Conservation (phyloP, 345 rosid genomes). For the Noccaea caerulescens region DNA sequence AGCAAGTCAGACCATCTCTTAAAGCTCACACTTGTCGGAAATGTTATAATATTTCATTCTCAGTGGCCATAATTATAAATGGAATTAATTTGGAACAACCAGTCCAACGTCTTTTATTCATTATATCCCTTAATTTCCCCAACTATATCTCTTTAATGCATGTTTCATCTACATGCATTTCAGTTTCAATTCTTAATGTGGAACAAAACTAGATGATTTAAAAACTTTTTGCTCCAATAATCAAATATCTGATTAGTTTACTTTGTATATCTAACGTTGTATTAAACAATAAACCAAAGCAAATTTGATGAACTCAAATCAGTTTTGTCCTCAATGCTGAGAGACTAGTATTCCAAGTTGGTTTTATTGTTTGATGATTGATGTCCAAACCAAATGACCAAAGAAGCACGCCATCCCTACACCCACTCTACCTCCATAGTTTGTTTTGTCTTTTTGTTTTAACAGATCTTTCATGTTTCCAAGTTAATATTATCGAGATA, state of each 20-base stretch:
- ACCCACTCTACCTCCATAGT: not conserved
- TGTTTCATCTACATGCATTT: not conserved
- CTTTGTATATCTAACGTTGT: no score
- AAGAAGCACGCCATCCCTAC: not conserved
- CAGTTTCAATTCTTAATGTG: not conserved
- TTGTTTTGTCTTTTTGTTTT: no score
- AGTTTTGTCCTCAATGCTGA: no score
- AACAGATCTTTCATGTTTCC: not conserved
- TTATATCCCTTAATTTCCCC: constrained; percentile 4
- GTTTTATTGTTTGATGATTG: no score
- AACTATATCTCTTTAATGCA: not conserved
- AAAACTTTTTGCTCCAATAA: no score
- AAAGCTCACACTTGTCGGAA: not conserved
- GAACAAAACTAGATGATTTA: no score
- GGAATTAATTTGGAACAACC: not conserved
- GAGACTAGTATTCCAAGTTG: no score
- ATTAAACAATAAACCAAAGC: no score
- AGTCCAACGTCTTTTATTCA: not conserved
- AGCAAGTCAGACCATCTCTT: not conserved
- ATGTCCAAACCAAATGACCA: not conserved
- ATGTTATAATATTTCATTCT: not conserved
- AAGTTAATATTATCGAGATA: not conserved
- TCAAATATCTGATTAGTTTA: no score
- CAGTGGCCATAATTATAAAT: constrained; percentile 5
- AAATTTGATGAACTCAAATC: no score